Evolutionary conservation across 495 filamentous ascomycete genomes (phyloP).

Genomic region (Penicillium flavigenum): DNA sequence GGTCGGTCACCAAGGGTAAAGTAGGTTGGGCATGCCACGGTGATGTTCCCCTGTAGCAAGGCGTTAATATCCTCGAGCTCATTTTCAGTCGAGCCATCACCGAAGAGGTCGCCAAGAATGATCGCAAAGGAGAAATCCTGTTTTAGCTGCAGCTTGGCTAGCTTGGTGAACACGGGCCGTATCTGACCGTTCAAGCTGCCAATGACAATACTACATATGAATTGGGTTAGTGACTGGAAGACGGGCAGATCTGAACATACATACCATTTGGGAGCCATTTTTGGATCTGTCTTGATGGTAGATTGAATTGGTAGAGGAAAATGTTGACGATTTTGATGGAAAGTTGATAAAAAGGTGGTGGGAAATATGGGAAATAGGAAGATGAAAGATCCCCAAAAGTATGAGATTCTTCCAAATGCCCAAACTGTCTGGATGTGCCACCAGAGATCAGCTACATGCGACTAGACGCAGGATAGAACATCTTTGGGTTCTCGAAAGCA

Average conservation of each 20-base stretch:
- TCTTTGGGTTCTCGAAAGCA: constrained; percentile 22
- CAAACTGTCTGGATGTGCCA: neutral
- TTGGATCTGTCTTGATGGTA: neutral
- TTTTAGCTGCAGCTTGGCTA: constrained; percentile 74
- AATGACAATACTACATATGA: constrained; percentile 66
- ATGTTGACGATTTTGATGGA: neutral
- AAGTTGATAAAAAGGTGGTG: neutral
- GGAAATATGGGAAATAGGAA: neutral
- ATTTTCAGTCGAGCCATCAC: constrained; percentile 45
- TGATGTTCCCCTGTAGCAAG: constrained; percentile 68
- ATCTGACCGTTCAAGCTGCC: constrained; percentile 78
- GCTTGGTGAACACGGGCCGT: constrained; percentile 69
- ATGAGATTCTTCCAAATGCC: neutral
- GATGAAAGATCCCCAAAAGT: neutral
- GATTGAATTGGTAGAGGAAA: constrained; percentile 1
- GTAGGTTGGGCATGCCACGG: constrained; percentile 78
- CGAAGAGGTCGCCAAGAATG: constrained; percentile 79
- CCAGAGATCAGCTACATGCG: constrained; percentile 18
- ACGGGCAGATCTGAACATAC: constrained; percentile 24
- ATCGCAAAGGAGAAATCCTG: constrained; percentile 84
- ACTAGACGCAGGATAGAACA: constrained; percentile 1
- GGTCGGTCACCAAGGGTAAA: constrained; percentile 71
- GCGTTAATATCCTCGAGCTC: constrained; percentile 56
- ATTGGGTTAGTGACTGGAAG: constrained; percentile 10
- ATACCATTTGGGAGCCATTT: constrained; percentile 67